Evolutionary conservation across 2,329 filamentous ascomycete genomes (phyloP).

Genomic region (Apiospora sp.): DNA sequence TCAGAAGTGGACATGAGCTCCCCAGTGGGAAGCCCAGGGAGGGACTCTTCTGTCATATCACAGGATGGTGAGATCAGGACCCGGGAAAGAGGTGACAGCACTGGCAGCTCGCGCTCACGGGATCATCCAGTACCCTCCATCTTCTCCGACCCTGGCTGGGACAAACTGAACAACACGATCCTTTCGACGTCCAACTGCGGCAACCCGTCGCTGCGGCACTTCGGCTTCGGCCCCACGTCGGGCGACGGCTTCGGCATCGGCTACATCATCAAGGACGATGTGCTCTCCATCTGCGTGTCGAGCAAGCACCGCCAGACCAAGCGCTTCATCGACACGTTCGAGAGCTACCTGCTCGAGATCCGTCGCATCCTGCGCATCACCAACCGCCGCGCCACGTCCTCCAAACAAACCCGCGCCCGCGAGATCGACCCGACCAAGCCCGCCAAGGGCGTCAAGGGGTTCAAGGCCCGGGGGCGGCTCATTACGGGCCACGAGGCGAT

Average conservation of each 20-base stretch:
- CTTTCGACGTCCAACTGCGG: constrained; percentile 98
- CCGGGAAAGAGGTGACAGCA: constrained; percentile 62
- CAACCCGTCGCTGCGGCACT: constrained; percentile 92
- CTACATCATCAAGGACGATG: constrained; percentile 97
- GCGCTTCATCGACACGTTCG: constrained; percentile 87
- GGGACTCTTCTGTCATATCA: constrained; percentile 58
- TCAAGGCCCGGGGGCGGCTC: constrained; percentile 77
- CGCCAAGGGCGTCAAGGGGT: constrained; percentile 49
- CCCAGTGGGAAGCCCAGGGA: constrained; percentile 60
- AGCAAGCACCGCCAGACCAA: constrained; percentile 94
- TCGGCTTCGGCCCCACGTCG: constrained; percentile 94
- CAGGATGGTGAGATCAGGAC: constrained; percentile 46
- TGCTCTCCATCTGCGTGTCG: constrained; percentile 88
- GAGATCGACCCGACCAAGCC: constrained; percentile 56
- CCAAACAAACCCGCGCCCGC: constrained; percentile 59
- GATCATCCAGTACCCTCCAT: constrained; percentile 72
- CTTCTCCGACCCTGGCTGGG: constrained; percentile 91
- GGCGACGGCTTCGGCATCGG: constrained; percentile 96
- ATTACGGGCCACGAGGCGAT: constrained; percentile 66
- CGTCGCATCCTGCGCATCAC: constrained; percentile 81
- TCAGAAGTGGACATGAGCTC: constrained; percentile 56
- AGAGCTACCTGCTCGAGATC: constrained; percentile 91
- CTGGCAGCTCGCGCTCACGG: constrained; percentile 53
- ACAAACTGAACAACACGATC: constrained; percentile 93
- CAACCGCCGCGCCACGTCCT: constrained; percentile 51